Evolutionary conservation across 2,329 filamentous ascomycete species (phyloP).

Genomic region (Colletotrichum sp.): DNA sequence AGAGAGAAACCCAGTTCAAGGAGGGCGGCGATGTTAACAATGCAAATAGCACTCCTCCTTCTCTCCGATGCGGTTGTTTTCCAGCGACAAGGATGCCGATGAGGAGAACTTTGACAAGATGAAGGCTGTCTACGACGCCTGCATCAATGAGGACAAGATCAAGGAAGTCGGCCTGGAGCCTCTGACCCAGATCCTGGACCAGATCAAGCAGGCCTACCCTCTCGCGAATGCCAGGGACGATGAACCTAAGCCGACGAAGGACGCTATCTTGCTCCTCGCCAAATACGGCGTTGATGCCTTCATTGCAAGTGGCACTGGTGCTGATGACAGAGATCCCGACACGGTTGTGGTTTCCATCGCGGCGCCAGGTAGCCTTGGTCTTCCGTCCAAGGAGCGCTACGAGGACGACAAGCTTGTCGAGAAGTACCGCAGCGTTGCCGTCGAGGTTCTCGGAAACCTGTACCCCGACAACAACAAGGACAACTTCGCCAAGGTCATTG

Average conservation of each 20-base stretch:
- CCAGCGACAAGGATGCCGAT: constrained; percentile 48
- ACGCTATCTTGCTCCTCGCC: constrained; percentile 52
- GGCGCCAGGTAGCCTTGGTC: constrained; percentile 57
- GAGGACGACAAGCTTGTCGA: constrained; percentile 56
- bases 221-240: constrained; percentile 27
- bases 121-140: constrained; percentile 68
- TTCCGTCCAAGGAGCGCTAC: constrained; percentile 68
- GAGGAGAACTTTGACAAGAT: constrained; percentile 71
- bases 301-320: constrained; percentile 36
- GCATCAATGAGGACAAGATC: constrained; percentile 65
- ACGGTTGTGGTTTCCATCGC: constrained; percentile 39
- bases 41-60: constrained; percentile 51
- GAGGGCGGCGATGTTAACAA: not conserved
- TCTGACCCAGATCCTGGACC: constrained; percentile 58
- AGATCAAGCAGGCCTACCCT: constrained; percentile 25
- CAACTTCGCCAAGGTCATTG: constrained; percentile 49
- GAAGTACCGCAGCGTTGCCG: constrained; percentile 47
- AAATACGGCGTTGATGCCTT: constrained; percentile 48
- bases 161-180: constrained; percentile 60
- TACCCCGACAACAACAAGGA: constrained; percentile 38
- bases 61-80: constrained; percentile 44
- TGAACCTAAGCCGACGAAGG: constrained; percentile 31
- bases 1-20: constrained; percentile 22
- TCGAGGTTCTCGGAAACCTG: constrained; percentile 30
- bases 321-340: constrained; percentile 49